Evolutionary conservation across 495 filamentous ascomycete genomes (phyloP).

Genomic region (Tetracladium setigerum): DNA sequence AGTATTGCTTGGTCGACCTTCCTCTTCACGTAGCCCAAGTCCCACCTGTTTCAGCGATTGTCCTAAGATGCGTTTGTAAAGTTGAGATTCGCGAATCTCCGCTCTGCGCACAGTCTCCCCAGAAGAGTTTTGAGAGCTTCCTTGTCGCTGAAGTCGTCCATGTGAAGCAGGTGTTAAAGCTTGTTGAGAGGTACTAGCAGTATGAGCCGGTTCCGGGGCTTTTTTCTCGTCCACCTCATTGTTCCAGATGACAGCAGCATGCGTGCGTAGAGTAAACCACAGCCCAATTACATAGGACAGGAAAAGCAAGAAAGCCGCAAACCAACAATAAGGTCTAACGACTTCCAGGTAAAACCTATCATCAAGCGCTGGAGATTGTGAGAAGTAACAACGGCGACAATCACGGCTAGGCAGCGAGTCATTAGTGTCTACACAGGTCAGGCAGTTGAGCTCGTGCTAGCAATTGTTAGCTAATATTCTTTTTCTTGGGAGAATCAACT

Average conservation of each 20-base stretch:
- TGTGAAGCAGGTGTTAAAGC: slow-evolving; percentile 9
- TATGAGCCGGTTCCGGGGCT: slow-evolving; percentile 29
- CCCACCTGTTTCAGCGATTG: slow-evolving; percentile 81
- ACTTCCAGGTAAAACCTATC: slow-evolving; percentile 84
- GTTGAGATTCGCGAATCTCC: slow-evolving; percentile 70
- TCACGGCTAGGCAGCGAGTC: slow-evolving; percentile 44
- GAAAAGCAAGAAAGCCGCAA: slow-evolving; percentile 79
- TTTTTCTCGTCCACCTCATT: slow-evolving; percentile 81
- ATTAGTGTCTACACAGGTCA: slow-evolving; percentile 54
- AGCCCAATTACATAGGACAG: slow-evolving; percentile 89
- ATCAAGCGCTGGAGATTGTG: slow-evolving; percentile 75
- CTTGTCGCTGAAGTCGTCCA: slow-evolving; percentile 15
- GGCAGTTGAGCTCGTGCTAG: slow-evolving; percentile 87
- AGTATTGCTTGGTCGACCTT: slow-evolving; percentile 37
- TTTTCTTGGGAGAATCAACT: slow-evolving; percentile 24
- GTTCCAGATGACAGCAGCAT: slow-evolving; percentile 96
- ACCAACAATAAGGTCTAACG: slow-evolving; percentile 87
- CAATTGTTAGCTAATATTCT: slow-evolving; percentile 26
- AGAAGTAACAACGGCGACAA: slow-evolving; percentile 90
- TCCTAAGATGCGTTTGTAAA: slow-evolving; percentile 90
- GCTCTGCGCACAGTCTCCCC: slow-evolving; percentile 32
- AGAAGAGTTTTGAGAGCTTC: slow-evolving; percentile 6
- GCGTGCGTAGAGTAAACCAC: slow-evolving; percentile 93
- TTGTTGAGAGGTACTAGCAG: slow-evolving; percentile 19
- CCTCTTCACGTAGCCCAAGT: slow-evolving; percentile 42